phyloP scores from a whole-genome alignment of 2,329 filamentous ascomycete genomes.

The Endocalyx cinctus region DNA sequence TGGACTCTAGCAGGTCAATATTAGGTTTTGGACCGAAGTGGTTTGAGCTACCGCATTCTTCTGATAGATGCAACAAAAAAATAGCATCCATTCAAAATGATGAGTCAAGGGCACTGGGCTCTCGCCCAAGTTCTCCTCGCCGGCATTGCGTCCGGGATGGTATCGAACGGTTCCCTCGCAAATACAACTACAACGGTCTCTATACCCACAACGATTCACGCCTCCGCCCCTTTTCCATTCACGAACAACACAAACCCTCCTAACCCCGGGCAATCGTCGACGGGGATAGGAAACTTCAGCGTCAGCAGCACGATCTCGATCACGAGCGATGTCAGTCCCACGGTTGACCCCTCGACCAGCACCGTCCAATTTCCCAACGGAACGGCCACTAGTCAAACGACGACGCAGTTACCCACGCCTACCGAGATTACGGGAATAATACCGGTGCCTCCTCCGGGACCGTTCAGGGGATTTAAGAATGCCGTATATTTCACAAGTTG shows the following conservation, averaged over 20 bases:
- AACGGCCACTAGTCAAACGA: slow-evolving; percentile 9
- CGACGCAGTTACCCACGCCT: slow-evolving; percentile 12
- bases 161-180: slow-evolving; percentile 12
- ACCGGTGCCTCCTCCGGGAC: slow-evolving; percentile 8
- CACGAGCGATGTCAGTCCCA: slow-evolving; percentile 2
- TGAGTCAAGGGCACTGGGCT: slow-evolving; percentile 17
- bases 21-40: no score
- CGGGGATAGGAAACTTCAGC: slow-evolving; percentile 5
- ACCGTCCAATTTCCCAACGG: slow-evolving; percentile 5
- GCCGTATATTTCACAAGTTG: slow-evolving; percentile 53
- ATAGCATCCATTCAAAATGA: slow-evolving; percentile 17
- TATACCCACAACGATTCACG: slow-evolving; percentile 21
- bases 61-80: no score
- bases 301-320: not conserved
- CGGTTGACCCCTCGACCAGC: slow-evolving; percentile 9
- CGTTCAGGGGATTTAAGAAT: slow-evolving; percentile 31
- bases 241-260: slow-evolving; percentile 2
- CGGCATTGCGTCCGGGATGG: slow-evolving; percentile 12
- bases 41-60: no score
- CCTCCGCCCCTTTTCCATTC: slow-evolving; percentile 12
- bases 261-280: slow-evolving; percentile 4
- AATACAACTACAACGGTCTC: slow-evolving; percentile 21
- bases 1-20: no score
- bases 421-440: slow-evolving; percentile 11
- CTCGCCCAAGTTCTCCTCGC: slow-evolving; percentile 15